Conservation (phyloP, 495 filamentous ascomycete genomes). For the Paragyromitra xinjiangensis region DNA sequence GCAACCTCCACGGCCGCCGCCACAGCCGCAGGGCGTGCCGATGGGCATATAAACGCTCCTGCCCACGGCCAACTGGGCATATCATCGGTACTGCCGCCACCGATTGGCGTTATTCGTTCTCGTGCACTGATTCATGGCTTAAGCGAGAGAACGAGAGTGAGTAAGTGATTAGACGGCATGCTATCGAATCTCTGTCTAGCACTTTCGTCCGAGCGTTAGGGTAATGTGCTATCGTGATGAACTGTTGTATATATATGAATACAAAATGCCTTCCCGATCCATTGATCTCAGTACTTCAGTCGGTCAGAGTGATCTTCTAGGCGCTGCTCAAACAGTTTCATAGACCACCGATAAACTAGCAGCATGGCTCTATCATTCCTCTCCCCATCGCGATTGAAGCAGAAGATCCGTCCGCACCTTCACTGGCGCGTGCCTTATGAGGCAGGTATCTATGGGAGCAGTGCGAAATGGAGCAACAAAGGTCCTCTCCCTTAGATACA, state of each 20-base stretch:
- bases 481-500: constrained; percentile 45
- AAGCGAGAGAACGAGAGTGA: neutral
- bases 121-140: neutral
- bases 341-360: neutral
- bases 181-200: neutral
- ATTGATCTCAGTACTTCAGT: neutral
- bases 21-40: constrained; percentile 13
- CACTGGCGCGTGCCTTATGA: constrained; percentile 59
- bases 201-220: neutral
- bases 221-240: constrained; percentile 11
- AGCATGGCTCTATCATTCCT: constrained; percentile 58
- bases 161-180: neutral
- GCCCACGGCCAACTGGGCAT: constrained; percentile 8
- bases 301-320: neutral
- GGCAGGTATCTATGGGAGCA: constrained; percentile 59
- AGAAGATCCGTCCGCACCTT: constrained; percentile 58
- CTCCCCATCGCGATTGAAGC: constrained; percentile 58
- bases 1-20: neutral
- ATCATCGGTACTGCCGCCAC: neutral
- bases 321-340: neutral
- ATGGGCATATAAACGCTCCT: constrained; percentile 5
- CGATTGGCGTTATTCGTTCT: constrained; percentile 9
- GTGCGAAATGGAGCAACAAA: constrained; percentile 62
- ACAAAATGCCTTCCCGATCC: neutral
- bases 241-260: constrained; percentile 19